Conservation (phyloP, 2,329 filamentous ascomycete genomes). For the Penicillium sp. region DNA sequence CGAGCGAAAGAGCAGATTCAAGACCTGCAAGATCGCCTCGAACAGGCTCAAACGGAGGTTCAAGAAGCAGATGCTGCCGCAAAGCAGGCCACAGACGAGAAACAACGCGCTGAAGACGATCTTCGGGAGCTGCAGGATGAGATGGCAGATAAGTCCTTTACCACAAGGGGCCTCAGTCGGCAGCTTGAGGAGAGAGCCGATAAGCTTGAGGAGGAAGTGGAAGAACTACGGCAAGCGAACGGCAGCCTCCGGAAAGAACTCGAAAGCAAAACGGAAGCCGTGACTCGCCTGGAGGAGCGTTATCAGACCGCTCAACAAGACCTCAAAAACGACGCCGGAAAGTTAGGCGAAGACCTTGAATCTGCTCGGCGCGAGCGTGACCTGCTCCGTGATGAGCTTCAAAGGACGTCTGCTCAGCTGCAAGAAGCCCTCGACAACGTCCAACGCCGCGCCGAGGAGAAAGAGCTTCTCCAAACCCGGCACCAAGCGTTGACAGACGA, state of each 20-base stretch:
- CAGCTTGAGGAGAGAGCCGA: constrained; percentile 72
- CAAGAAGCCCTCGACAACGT: constrained; percentile 63
- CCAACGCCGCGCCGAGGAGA: constrained; percentile 61
- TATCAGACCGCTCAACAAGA: constrained; percentile 43
- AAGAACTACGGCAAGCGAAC: constrained; percentile 52
- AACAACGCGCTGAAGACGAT: constrained; percentile 55
- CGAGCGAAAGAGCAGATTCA: constrained; percentile 48
- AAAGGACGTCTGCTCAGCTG: constrained; percentile 49
- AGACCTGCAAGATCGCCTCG: constrained; percentile 47
- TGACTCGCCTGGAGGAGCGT: constrained; percentile 55
- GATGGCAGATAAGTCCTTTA: constrained; percentile 76
- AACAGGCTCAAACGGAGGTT: constrained; percentile 39
- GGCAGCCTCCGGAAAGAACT: constrained; percentile 46
- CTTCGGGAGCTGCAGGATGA: constrained; percentile 70
- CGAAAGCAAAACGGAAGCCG: constrained; percentile 46
- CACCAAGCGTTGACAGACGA: constrained; percentile 69
- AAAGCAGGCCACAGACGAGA: constrained; percentile 55
- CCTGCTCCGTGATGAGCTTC: constrained; percentile 48
- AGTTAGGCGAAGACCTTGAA: constrained; percentile 49
- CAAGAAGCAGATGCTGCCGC: constrained; percentile 48
- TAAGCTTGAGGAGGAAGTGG: constrained; percentile 68
- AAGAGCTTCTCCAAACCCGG: constrained; percentile 67
- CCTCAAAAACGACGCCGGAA: constrained; percentile 39
- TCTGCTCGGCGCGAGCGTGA: constrained; percentile 47
- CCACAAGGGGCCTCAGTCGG: constrained; percentile 71